Evolutionary conservation across 495 filamentous ascomycete genomes (phyloP), one percentile per base, ranked within the genome.

Genomic region (Oidiodendron maius): DNA sequence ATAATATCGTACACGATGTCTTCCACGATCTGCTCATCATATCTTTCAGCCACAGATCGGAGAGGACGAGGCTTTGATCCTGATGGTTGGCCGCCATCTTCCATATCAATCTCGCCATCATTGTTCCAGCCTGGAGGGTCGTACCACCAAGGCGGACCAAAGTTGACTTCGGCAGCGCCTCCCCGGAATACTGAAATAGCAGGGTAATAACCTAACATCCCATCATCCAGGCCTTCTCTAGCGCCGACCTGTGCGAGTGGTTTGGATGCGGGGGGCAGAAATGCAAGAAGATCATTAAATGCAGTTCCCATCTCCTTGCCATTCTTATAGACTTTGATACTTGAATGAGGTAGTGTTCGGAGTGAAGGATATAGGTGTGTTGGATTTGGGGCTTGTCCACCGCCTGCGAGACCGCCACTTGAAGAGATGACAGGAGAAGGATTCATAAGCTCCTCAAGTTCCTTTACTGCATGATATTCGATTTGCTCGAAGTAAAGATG

Each of bases 401-500:
- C 63, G 53, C 51, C 57, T 23, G 39, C 40, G 2, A 60, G 11
- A 24, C 54, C 58, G 41, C 55, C 52, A 35, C 30, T 50, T 1
- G 69, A 59, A 48, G 72, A 56, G 57, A 76, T 61, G 58, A 81
- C 56, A 39, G 87, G 67, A 21, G 84, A 68, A 5, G 87, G 87
- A 55, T 90, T 89, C 73, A 83, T 82, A 23, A 89, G 74, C 32
- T 91, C 84, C 53, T 96, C 91, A 17, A 96, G 79, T 38, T 93
- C 85, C 65, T 96, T 96, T 2, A 84, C 84, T 1, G 86, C 67
- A 52, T 87, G 84, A 61, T 95, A 91, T 59, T 96, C 94, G 50
- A 91, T 90, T 60, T 90, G 85, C 63, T 98, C 94, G 67, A 95
- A 96, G 67, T 91, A 96, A 43, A 89, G 83, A 62, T 93, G 86